A percentile compares a stretch with the other conserved stretches of the same genome.
Evolutionary conservation across 306 rosid species (phyloP).

Genomic region (Elaeagnus macrophylla): DNA sequence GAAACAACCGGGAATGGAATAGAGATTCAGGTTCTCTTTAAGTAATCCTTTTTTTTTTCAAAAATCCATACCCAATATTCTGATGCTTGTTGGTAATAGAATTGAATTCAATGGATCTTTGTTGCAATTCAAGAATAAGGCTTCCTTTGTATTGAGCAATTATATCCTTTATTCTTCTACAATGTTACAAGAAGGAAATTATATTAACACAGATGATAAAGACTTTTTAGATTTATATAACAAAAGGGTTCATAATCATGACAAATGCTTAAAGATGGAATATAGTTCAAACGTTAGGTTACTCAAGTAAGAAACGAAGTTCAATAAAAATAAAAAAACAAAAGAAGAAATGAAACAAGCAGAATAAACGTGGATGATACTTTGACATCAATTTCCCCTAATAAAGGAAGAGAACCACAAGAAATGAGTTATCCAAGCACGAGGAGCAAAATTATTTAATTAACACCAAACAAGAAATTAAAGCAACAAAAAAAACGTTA

Average conservation of each 20-base stretch:
- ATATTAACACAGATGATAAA: no score
- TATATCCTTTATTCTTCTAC: slow-evolving; percentile 77
- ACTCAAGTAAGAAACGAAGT: no score
- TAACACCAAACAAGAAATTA: slow-evolving; percentile 9
- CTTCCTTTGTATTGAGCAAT: slow-evolving; percentile 69
- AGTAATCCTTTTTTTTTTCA: slow-evolving; percentile 6
- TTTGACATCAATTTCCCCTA: no score
- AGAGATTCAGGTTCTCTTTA: slow-evolving; percentile 5
- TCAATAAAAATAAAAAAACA: no score
- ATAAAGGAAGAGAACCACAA: background rate
- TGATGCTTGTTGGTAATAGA: slow-evolving; percentile 65
- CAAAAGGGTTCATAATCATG: background rate
- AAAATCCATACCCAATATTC: slow-evolving; percentile 70
- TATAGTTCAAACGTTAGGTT: no score
- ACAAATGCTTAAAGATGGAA: no score
- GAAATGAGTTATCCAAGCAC: slow-evolving; percentile 7
- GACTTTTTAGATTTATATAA: background rate
- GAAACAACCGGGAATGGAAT: background rate
- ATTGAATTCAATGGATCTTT: slow-evolving; percentile 88
- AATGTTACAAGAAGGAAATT: slow-evolving; percentile 19
- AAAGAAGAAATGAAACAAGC: no score
- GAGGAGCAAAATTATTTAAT: slow-evolving; percentile 7
- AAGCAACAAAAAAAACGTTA: slow-evolving; percentile 1
- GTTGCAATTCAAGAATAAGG: slow-evolving; percentile 96
- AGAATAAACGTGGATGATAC: no score